Percentiles rank a stretch among this genome's conserved stretches.
Conservation (phyloP, 352 stramenopile species). For the Phytophthora vignae region DNA sequence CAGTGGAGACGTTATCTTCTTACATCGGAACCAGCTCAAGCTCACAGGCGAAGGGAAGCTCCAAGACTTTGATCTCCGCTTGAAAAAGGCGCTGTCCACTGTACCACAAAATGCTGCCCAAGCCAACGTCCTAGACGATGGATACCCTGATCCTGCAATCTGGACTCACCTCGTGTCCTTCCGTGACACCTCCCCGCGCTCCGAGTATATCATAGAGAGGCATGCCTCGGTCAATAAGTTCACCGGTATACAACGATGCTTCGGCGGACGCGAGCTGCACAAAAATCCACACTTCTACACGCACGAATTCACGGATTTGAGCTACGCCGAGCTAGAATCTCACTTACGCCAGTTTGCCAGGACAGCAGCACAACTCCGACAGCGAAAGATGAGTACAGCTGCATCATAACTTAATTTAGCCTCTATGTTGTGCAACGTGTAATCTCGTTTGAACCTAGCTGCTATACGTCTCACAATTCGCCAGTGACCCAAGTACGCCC, state of each 20-base stretch:
- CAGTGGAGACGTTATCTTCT: conserved; percentile 45
- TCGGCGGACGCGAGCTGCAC: conserved; percentile 41
- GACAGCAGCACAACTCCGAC: conserved; percentile 15
- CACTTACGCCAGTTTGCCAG: conserved; percentile 20
- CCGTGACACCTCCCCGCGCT: conserved; percentile 37
- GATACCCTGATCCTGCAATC: conserved; percentile 50
- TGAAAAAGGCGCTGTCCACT: conserved; percentile 15
- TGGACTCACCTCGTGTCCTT: conserved; percentile 75
- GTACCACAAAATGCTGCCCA: neutral
- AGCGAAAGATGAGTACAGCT: conserved; percentile 9
- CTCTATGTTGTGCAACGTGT: neutral
- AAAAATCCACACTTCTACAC: conserved; percentile 28
- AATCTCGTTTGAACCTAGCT: neutral
- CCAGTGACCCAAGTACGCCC: conserved; percentile 33
- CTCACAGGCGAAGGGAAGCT: conserved; percentile 27
- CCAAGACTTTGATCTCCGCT: conserved; percentile 10
- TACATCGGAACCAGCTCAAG: conserved; percentile 64
- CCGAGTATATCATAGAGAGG: conserved; percentile 58
- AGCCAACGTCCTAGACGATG: conserved; percentile 5
- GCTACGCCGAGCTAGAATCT: conserved; percentile 13
- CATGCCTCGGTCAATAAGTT: conserved; percentile 42
- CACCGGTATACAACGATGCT: conserved; percentile 59
- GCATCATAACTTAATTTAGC: conserved; percentile 11
- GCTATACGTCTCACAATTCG: conserved; percentile 38
- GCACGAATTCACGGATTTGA: conserved; percentile 16